A percentile compares a stretch with the other conserved stretches of the same genome.
phyloP scores from a whole-genome alignment of 176 grass and related monocot species.

The Miscanthus lutarioriparius region DNA sequence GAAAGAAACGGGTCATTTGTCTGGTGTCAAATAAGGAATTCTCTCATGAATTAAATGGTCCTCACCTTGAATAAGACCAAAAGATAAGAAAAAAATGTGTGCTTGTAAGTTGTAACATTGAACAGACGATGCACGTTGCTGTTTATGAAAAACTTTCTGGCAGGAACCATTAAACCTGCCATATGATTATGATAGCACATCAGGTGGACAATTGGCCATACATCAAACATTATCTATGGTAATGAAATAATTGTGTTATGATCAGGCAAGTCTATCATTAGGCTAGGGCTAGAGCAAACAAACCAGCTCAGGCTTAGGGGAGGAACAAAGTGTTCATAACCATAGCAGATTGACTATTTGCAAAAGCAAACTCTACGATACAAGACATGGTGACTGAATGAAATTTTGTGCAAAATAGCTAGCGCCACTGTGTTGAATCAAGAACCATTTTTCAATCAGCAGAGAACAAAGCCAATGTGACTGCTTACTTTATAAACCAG shows the following conservation, averaged over 20 bases:
- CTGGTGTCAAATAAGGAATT: too few species aligned
- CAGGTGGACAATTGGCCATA: neutral
- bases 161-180: neutral
- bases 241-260: neutral
- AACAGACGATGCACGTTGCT: conserved; percentile 1
- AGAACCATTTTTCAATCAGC: conserved; percentile 14
- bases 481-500: conserved; percentile 82
- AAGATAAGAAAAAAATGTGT: neutral
- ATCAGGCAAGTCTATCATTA: neutral
- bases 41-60: neutral
- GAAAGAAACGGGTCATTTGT: too few species aligned
- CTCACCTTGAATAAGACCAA: conserved; percentile 6
- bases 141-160: conserved; percentile 7
- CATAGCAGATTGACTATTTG: conserved; percentile 2
- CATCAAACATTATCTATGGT: neutral
- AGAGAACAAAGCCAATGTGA: conserved; percentile 26
- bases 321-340: neutral
- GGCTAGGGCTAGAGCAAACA: neutral
- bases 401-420: neutral
- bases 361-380: neutral
- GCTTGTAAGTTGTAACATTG: conserved; percentile 17
- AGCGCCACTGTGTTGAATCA: conserved; percentile 20
- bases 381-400: conserved; percentile 16
- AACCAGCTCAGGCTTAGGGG: neutral
- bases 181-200: conserved; percentile 9